Evolutionary conservation across 2,329 filamentous ascomycete species (phyloP).

Genomic region (Ambrosiella beaveri): DNA sequence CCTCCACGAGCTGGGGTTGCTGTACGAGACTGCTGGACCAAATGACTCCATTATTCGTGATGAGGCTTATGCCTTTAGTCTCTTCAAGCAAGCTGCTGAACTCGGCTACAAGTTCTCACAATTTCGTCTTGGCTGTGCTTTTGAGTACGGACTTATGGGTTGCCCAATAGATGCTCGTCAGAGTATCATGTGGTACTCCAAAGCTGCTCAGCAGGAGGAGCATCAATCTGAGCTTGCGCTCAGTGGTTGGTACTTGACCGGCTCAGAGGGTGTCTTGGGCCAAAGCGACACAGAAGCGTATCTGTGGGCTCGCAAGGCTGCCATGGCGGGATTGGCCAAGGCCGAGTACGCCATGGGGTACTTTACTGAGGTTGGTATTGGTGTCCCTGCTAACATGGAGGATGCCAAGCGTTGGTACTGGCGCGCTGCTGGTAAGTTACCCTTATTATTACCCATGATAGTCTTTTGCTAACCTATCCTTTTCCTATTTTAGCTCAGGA

Average conservation of each 20-base stretch:
- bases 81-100: constrained; percentile 74
- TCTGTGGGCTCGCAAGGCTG: constrained; percentile 89
- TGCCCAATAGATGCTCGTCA: constrained; percentile 66
- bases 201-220: constrained; percentile 79
- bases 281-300: constrained; percentile 95
- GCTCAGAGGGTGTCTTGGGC: constrained; percentile 67
- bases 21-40: constrained; percentile 45
- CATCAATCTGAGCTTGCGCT: constrained; percentile 79
- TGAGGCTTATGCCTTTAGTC: constrained; percentile 58
- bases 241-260: constrained; percentile 89
- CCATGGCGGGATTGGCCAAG: constrained; percentile 71
- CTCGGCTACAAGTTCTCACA: constrained; percentile 92
- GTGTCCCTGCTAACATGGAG: constrained; percentile 67
- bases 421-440: constrained; percentile 73
- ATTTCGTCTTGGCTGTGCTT: constrained; percentile 72
- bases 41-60: constrained; percentile 66
- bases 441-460: not conserved
- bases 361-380: constrained; percentile 90
- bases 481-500: constrained; percentile 52
- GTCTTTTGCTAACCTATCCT: constrained; percentile 17
- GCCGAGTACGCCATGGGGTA: constrained; percentile 91
- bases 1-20: constrained; percentile 64
- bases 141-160: constrained; percentile 74
- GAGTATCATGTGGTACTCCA: constrained; percentile 87
- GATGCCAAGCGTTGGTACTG: constrained; percentile 98